phyloP scores from a whole-genome alignment of 331 rosid genomes.

The Rosa hybrid region DNA sequence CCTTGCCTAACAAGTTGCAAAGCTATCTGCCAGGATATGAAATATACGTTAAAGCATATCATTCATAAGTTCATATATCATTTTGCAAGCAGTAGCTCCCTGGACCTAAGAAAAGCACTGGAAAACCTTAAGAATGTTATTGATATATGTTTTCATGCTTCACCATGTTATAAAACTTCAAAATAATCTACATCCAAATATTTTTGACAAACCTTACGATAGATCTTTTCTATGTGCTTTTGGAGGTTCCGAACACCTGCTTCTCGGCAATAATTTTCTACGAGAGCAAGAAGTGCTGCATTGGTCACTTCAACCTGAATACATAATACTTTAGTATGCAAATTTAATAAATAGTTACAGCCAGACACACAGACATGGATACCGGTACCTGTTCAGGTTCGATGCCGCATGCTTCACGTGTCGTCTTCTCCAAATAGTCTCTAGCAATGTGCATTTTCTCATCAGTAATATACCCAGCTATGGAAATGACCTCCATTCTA shows the following conservation, averaged over 20 bases:
- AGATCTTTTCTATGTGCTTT: conserved; percentile 95
- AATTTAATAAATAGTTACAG: neutral
- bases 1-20: conserved; percentile 84
- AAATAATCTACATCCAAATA: conserved; percentile 11
- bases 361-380: conserved; percentile 11
- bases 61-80: neutral
- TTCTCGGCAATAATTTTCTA: conserved; percentile 95
- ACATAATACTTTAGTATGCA: neutral
- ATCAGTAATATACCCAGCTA: conserved; percentile 92
- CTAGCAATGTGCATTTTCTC: conserved; percentile 98
- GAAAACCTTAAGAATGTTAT: neutral
- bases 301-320: conserved; percentile 88
- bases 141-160: neutral
- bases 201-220: conserved; percentile 73
- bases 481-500: conserved; percentile 90
- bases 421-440: conserved; percentile 89
- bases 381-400: conserved; percentile 63
- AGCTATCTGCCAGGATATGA: conserved; percentile 76
- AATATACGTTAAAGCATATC: conserved; percentile 29
- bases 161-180: neutral
- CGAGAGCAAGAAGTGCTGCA: conserved; percentile 84
- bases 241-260: conserved; percentile 96
- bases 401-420: conserved; percentile 92
- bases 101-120: neutral
- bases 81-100: neutral